phyloP scores from a whole-genome alignment of 1,139 yeast species.

The Geotrichum siamense region DNA sequence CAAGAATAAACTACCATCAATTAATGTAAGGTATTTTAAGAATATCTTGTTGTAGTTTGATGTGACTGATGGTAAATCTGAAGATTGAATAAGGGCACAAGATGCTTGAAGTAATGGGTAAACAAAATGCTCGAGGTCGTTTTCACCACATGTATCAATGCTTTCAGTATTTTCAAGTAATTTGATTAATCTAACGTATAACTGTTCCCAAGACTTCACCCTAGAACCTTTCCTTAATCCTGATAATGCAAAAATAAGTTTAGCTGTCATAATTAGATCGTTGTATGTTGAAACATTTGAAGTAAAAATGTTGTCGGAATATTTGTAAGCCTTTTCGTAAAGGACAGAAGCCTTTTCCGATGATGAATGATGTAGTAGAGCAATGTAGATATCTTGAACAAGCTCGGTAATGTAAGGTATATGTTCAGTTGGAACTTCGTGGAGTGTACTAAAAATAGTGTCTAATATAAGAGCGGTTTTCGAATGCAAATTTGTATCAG shows the following conservation, averaged over 20 bases:
- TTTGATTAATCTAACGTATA: slow-evolving; percentile 19
- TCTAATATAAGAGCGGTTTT: slow-evolving; percentile 49
- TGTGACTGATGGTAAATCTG: slow-evolving; percentile 26
- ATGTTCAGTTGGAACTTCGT: slow-evolving; percentile 18
- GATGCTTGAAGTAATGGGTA: slow-evolving; percentile 15
- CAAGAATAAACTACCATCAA: slow-evolving; percentile 19
- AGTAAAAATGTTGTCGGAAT: slow-evolving; percentile 19
- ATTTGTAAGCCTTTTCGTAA: slow-evolving; percentile 28
- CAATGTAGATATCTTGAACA: slow-evolving; percentile 28
- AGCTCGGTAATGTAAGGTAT: slow-evolving; percentile 20
- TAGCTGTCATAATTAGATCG: slow-evolving; percentile 17
- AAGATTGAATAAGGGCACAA: slow-evolving; percentile 20
- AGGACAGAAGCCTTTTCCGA: slow-evolving; percentile 45
- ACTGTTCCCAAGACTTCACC: slow-evolving; percentile 32
- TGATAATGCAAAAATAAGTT: slow-evolving; percentile 28
- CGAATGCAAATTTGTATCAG: slow-evolving; percentile 69
- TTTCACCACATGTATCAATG: neutral
- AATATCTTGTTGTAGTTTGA: slow-evolving; percentile 22
- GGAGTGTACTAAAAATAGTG: slow-evolving; percentile 21
- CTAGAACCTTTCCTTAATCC: slow-evolving; percentile 38
- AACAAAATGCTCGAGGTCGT: slow-evolving; percentile 1
- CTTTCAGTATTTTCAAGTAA: slow-evolving; percentile 7
- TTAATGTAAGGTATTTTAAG: slow-evolving; percentile 10
- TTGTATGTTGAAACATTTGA: slow-evolving; percentile 6
- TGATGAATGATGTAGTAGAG: slow-evolving; percentile 57